Base-by-base conservation (phyloP, 257 asterid species). In the Sherardia arvensis region DNA sequence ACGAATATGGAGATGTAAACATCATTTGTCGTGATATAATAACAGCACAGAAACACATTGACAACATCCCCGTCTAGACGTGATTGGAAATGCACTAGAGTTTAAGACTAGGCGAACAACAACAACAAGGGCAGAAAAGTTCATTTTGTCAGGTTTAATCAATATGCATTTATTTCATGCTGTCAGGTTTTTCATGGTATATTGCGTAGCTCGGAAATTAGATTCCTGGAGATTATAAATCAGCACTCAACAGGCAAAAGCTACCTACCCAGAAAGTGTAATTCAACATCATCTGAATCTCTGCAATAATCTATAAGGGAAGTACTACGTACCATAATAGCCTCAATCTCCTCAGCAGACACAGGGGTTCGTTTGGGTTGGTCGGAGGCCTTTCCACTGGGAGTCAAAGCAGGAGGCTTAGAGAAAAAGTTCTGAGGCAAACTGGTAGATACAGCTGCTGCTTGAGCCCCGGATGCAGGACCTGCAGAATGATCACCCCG, bases 341-440 rank as follows among this genome's bases (percentile, higher is more conserved):
- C 77, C 18, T 92, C 99, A 32, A 92, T 92, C 86, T 92, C 99
- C 66, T 89, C 96, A 69, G 73, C 81, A 73, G 99, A 62, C 45
- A 92, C 84, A 0, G 94, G 96, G 57, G 95, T 81, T 78, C 99
- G 72, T 80, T 85, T 89, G 49, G 97, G 97, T 78, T 89, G 99
- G 71, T 89, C 97, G 51, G 96, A 87, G 74, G 97, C 99, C 79
- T 80, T 92, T 71, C 97, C 97, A 74, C 91, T 90, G 1, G 74
- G 67, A 51, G 89, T 76, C 62, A 22, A 63, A 77, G 62, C 80
- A 62, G 81, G 73, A 34, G 85, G 73, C 82, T 83, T 79, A 36
- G 90, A 76, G 71, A 85, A 85, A 63, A 90, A 73, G 47, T 72
- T 71, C 51, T 14, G 73, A 66, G 78, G 82, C 69, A 74, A 74